phyloP scores from a whole-genome alignment of 352 stramenopile genomes.

The Globisporangium recalcitrans region DNA sequence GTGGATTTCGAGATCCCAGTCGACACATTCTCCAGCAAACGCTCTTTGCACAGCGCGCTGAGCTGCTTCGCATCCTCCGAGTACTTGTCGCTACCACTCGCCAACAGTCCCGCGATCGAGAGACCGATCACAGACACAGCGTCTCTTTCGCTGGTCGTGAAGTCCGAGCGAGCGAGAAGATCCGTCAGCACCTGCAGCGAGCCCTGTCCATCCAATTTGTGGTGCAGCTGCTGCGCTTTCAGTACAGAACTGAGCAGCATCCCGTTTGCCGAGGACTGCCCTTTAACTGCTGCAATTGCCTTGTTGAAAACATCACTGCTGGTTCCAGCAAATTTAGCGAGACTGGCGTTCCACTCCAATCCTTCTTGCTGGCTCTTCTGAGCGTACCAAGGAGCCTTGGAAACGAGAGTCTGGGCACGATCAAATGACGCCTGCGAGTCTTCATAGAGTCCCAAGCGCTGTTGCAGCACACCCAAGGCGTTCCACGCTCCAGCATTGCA shows the following conservation, averaged over 20 bases:
- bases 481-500: slow-evolving; percentile 55
- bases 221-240: slow-evolving; percentile 9
- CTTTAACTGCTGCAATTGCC: slow-evolving; percentile 10
- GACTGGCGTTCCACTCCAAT: slow-evolving; percentile 35
- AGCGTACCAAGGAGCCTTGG: slow-evolving; percentile 4
- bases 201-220: slow-evolving; percentile 3
- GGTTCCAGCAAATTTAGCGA: slow-evolving; percentile 25
- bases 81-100: slow-evolving; percentile 12
- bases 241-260: neutral
- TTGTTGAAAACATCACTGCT: neutral
- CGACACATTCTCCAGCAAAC: slow-evolving; percentile 16
- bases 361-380: slow-evolving; percentile 2
- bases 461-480: slow-evolving; percentile 53
- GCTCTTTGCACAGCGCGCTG: slow-evolving; percentile 25
- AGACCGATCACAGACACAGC: slow-evolving; percentile 29
- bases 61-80: slow-evolving; percentile 13
- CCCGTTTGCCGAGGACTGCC: neutral
- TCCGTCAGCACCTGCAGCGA: slow-evolving; percentile 1
- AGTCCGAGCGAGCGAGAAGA: slow-evolving; percentile 8
- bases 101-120: slow-evolving; percentile 29
- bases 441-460: slow-evolving; percentile 42
- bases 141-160: slow-evolving; percentile 14
- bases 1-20: slow-evolving; percentile 9
- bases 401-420: slow-evolving; percentile 7
- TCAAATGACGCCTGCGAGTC: slow-evolving; percentile 35